phyloP scores from a whole-genome alignment of 1,284 basidiomycete species.

The Trametes versicolor region DNA sequence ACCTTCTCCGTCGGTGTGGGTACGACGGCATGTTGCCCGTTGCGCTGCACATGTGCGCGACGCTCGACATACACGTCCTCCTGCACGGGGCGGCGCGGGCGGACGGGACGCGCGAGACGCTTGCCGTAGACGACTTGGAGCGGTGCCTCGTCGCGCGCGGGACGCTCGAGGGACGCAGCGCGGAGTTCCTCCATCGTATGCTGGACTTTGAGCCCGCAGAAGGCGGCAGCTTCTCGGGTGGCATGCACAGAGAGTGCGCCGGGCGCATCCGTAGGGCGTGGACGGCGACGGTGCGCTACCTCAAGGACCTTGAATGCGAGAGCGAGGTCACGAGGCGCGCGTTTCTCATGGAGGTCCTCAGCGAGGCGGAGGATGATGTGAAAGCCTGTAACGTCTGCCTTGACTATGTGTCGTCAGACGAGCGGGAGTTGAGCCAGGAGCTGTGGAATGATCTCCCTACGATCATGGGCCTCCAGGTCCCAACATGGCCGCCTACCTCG shows the following conservation, averaged over 20 bases:
- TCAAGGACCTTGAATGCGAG: no score
- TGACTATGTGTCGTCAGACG: no score
- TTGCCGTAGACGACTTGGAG: slow-evolving; percentile 9
- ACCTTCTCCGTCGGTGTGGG: background rate
- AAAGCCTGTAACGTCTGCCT: background rate
- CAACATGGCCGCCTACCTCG: background rate
- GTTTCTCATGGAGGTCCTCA: background rate
- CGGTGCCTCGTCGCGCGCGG: slow-evolving; percentile 11
- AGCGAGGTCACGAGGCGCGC: background rate
- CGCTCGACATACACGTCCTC: background rate
- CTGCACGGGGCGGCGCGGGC: slow-evolving; percentile 2
- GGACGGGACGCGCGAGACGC: slow-evolving; percentile 10
- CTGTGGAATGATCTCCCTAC: background rate
- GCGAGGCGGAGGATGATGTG: background rate
- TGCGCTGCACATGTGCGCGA: slow-evolving; percentile 3
- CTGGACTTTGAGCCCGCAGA: background rate
- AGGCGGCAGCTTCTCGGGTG: background rate
- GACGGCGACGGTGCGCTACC: background rate
- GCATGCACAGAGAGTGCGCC: background rate
- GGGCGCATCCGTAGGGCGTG: background rate
- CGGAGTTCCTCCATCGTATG: background rate
- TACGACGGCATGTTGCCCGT: background rate
- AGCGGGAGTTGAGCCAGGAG: background rate
- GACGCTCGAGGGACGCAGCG: slow-evolving; percentile 2
- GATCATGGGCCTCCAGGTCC: background rate